Evolutionary conservation across 805 yeast species (phyloP).

Genomic region (Candida endomychidarum): DNA sequence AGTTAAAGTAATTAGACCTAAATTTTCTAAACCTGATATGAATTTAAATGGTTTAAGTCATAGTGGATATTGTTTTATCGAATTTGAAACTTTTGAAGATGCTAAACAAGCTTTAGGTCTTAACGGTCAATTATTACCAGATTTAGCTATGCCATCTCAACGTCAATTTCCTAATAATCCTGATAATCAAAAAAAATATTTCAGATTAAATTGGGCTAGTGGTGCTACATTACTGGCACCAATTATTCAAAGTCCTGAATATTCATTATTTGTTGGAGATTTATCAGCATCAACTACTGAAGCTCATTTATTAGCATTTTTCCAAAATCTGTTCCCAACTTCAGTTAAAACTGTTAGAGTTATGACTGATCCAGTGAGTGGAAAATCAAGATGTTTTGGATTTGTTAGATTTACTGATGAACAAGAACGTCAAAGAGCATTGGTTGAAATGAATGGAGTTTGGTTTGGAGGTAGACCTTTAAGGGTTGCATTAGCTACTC

Average conservation of each 20-base stretch:
- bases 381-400: conserved; percentile 77
- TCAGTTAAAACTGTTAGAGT: conserved; percentile 79
- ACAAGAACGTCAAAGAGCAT: conserved; percentile 64
- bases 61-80: conserved; percentile 75
- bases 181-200: conserved; percentile 55
- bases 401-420: conserved; percentile 76
- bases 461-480: conserved; percentile 79
- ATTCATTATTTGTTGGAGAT: conserved; percentile 80
- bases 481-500: conserved; percentile 78
- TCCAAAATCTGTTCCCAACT: conserved; percentile 60
- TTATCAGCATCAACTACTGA: conserved; percentile 76
- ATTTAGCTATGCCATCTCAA: conserved; percentile 48
- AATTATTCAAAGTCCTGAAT: conserved; percentile 72
- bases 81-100: conserved; percentile 65
- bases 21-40: conserved; percentile 22
- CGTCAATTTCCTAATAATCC: conserved; percentile 40
- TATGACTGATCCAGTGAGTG: conserved; percentile 82
- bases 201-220: conserved; percentile 80
- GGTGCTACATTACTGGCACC: conserved; percentile 76
- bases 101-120: conserved; percentile 67
- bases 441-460: conserved; percentile 73
- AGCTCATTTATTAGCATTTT: conserved; percentile 70
- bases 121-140: conserved; percentile 67
- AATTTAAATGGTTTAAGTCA: conserved; percentile 26
- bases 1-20: conserved; percentile 64